A percentile compares a stretch with the other conserved stretches of the same genome.
Conservation (phyloP, 2,329 filamentous ascomycete species). For the Neophaeococcomyces aloes region DNA sequence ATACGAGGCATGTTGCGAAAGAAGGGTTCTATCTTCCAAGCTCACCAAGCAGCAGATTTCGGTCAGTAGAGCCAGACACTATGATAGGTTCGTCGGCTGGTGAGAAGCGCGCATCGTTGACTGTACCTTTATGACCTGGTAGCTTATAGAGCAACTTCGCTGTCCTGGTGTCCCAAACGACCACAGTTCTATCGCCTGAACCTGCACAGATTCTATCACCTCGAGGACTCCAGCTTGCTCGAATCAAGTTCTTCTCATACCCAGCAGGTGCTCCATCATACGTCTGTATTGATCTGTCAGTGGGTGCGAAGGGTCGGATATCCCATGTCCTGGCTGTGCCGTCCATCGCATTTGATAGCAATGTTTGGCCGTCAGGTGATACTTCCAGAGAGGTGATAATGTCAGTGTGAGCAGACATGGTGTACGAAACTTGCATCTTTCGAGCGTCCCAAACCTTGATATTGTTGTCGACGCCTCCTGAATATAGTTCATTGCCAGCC, state of each 20-base stretch:
- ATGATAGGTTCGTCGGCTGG: constrained; percentile 76
- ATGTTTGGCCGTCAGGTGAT: constrained; percentile 84
- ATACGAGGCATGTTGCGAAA: no score
- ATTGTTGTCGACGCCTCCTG: constrained; percentile 90
- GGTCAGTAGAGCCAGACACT: constrained; percentile 81
- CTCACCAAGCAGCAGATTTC: constrained; percentile 73
- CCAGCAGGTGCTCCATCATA: constrained; percentile 86
- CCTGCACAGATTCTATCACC: constrained; percentile 83
- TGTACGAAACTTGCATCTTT: constrained; percentile 80
- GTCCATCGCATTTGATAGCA: constrained; percentile 89
- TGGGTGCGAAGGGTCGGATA: constrained; percentile 83
- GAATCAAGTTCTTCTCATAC: constrained; percentile 81
- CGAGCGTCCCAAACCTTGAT: constrained; percentile 95
- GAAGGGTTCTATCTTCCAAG: constrained; percentile 35
- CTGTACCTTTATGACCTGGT: constrained; percentile 86
- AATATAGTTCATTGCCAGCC: constrained; percentile 89
- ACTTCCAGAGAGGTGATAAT: constrained; percentile 82
- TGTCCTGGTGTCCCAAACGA: constrained; percentile 81
- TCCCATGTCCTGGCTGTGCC: constrained; percentile 93
- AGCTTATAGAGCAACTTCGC: constrained; percentile 90
- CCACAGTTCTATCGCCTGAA: constrained; percentile 78
- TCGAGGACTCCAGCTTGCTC: constrained; percentile 77
- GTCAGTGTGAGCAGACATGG: constrained; percentile 79
- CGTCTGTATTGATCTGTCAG: constrained; percentile 71
- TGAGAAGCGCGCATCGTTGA: constrained; percentile 88